These are phyloP conservation scores for Mucor lusitanicus DNA, from an alignment of 371 early-diverging fungal species.

Conservation along the genomic window DNA sequence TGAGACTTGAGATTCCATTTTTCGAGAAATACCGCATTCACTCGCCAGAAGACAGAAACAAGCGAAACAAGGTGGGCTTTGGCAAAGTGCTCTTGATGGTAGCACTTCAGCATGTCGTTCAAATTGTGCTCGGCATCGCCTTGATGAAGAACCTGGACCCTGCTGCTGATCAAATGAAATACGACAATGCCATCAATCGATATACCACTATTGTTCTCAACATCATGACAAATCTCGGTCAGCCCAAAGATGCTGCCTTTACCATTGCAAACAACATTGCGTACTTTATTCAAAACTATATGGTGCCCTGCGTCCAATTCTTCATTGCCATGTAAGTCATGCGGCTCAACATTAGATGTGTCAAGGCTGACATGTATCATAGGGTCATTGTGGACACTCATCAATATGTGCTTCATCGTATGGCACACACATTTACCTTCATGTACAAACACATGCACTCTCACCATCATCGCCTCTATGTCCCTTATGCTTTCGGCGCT, in stretches of 20 bases:
- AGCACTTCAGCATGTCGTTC: slow-evolving; percentile 54
- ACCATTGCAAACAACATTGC: slow-evolving; percentile 5
- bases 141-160: slow-evolving; percentile 25
- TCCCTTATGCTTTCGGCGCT: slow-evolving; percentile 75
- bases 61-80: slow-evolving; percentile 61
- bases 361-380: not conserved
- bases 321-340: slow-evolving; percentile 26
- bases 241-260: not conserved
- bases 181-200: slow-evolving; percentile 8
- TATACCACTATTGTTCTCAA: slow-evolving; percentile 5
- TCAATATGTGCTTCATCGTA: slow-evolving; percentile 75
- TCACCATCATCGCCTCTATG: slow-evolving; percentile 73
- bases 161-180: slow-evolving; percentile 11
- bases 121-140: slow-evolving; percentile 32
- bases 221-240: slow-evolving; percentile 6
- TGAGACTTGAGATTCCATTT: slow-evolving; percentile 56
- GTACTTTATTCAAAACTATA: slow-evolving; percentile 8
- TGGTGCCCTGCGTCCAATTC: slow-evolving; percentile 21
- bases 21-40: slow-evolving; percentile 73
- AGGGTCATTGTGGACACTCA: slow-evolving; percentile 60
- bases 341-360: not conserved
- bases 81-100: slow-evolving; percentile 55
- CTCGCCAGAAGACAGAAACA: slow-evolving; percentile 58
- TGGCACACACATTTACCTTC: slow-evolving; percentile 63
- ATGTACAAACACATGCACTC: slow-evolving; percentile 74